Evolutionary conservation across 176 grass and related monocot species (phyloP).

Genomic region (Puccinellia tenuiflora): DNA sequence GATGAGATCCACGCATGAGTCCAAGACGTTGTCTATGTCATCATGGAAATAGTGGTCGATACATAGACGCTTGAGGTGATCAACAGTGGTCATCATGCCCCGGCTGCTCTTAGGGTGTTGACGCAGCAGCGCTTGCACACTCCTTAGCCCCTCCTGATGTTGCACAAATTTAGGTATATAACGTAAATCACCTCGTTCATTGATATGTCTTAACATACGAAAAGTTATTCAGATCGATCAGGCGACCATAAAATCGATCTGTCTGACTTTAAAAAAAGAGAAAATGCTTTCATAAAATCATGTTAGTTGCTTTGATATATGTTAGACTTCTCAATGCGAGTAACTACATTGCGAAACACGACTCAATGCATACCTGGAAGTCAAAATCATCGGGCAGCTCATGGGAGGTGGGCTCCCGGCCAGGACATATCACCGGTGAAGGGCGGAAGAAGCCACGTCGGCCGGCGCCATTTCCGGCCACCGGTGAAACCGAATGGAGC

Average conservation of each 20-base stretch:
- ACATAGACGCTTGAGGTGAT: slow-evolving; percentile 44
- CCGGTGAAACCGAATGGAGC: background rate
- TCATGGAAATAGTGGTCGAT: slow-evolving; percentile 46
- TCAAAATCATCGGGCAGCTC: background rate
- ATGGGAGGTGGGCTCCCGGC: background rate
- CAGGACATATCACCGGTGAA: background rate
- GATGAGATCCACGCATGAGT: background rate
- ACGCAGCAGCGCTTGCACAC: background rate
- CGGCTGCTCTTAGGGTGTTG: background rate
- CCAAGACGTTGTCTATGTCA: background rate
- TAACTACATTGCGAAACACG: too few relatives aligned
- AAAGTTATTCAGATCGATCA: background rate
- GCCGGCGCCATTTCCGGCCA: background rate
- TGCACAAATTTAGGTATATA: background rate
- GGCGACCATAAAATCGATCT: background rate
- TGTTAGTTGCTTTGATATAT: background rate
- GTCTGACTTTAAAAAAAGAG: too few relatives aligned
- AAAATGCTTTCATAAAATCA: background rate
- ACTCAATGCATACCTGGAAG: background rate
- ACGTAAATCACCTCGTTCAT: too few relatives aligned
- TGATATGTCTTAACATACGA: background rate
- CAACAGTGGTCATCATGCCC: slow-evolving; percentile 15
- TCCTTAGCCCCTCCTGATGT: slow-evolving; percentile 7
- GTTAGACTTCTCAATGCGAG: background rate
- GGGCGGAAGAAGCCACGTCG: background rate